Conservation (phyloP, 441 rosid species). For the Pelargonium cotyledonis region DNA sequence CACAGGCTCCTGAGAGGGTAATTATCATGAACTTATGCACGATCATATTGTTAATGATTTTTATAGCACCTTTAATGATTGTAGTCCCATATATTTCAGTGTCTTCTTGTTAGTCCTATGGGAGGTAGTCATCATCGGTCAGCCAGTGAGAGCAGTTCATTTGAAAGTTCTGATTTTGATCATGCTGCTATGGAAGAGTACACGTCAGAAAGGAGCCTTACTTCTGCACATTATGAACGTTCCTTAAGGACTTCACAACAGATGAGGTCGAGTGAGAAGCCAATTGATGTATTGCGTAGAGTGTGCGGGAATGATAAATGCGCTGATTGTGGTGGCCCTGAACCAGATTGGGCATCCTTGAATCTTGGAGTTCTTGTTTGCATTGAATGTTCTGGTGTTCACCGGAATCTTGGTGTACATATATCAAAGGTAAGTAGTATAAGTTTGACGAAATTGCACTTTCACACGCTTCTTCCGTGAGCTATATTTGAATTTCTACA, state of each 20-base stretch:
- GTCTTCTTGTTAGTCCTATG: slow-evolving; percentile 70
- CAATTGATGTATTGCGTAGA: slow-evolving; percentile 72
- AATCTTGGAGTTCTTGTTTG: slow-evolving; percentile 97
- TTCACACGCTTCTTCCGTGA: not conserved
- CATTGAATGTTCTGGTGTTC: slow-evolving; percentile 98
- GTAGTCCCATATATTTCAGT: slow-evolving; percentile 43
- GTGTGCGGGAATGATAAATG: slow-evolving; percentile 94
- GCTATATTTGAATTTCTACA: too few relatives aligned
- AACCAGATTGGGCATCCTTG: slow-evolving; percentile 99
- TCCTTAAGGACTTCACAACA: slow-evolving; percentile 58
- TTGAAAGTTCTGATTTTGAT: slow-evolving; percentile 94
- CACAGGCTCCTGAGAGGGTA: slow-evolving; percentile 95
- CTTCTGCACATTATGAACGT: slow-evolving; percentile 56
- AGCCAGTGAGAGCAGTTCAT: slow-evolving; percentile 98
- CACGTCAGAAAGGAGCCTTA: slow-evolving; percentile 64
- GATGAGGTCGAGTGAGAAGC: slow-evolving; percentile 82
- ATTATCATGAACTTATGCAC: slow-evolving; percentile 16
- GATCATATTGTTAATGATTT: slow-evolving; percentile 15
- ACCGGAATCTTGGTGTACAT: slow-evolving; percentile 97
- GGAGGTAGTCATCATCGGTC: slow-evolving; percentile 98
- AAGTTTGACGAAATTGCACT: not conserved
- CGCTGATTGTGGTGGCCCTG: slow-evolving; percentile 98
- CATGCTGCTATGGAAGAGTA: slow-evolving; percentile 71
- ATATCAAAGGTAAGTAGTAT: slow-evolving; percentile 70
- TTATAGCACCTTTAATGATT: slow-evolving; percentile 23